A percentile compares a stretch with the other conserved stretches of the same genome.
phyloP scores from a whole-genome alignment of 2,329 filamentous ascomycete species.

The Botrytis sinoallii region DNA sequence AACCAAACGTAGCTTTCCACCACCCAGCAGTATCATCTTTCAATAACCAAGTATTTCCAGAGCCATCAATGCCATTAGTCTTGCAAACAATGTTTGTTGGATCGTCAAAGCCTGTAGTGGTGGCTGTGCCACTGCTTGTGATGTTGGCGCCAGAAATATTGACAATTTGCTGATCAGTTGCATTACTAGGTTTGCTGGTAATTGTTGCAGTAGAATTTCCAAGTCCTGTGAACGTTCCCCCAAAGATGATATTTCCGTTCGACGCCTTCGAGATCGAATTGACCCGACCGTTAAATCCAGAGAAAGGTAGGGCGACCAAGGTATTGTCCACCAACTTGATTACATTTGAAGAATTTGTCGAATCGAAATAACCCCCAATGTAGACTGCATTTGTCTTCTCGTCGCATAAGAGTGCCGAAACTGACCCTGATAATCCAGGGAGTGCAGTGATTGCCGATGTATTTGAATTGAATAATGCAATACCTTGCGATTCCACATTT shows the following conservation, averaged over 20 bases:
- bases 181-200: conserved; percentile 39
- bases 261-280: conserved; percentile 76
- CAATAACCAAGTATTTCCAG: conserved; percentile 82
- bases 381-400: conserved; percentile 74
- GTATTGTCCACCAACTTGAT: conserved; percentile 71
- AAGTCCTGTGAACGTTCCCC: conserved; percentile 82
- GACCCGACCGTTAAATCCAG: conserved; percentile 91
- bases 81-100: conserved; percentile 83
- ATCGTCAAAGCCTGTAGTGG: conserved; percentile 64
- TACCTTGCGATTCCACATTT: conserved; percentile 68
- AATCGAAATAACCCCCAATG: conserved; percentile 82
- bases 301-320: conserved; percentile 83
- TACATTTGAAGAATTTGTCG: conserved; percentile 81
- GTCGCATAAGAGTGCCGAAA: conserved; percentile 82
- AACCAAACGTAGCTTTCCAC: conserved; percentile 81
- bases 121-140: conserved; percentile 60
- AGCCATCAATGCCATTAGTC: conserved; percentile 59
- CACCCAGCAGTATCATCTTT: conserved; percentile 71
- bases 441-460: conserved; percentile 69
- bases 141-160: conserved; percentile 80
- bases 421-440: conserved; percentile 76
- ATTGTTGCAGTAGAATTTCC: conserved; percentile 70
- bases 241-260: conserved; percentile 86
- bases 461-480: conserved; percentile 77
- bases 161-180: conserved; percentile 73